Base-by-base conservation (phyloP, 257 asterid species). In the Petrea volubilis region DNA sequence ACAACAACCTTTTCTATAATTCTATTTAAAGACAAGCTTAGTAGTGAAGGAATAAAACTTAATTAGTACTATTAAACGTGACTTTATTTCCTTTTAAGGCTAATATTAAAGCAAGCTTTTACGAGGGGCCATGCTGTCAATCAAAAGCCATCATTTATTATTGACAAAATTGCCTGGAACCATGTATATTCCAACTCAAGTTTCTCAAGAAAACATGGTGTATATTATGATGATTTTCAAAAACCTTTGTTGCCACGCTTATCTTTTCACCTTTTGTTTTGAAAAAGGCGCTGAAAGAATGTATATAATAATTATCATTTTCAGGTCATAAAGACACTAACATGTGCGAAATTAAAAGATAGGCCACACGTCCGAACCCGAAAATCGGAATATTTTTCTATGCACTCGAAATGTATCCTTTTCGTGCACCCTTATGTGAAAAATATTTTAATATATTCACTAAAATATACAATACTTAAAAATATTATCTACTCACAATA, bases 1-100 rank as follows among this genome's bases (percentile, higher is more conserved):
- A 60, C 41, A 58, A 28, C 70, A 64, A 68, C 18, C 41, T 7
- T 31, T 31, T 31, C 7, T 31, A 31, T 31, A 7, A 6, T n/a
- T n/a, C n/a, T 40, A 14, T 41, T 28, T 52, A 47, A 29, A 31
- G 74, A 61, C 71, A 74, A 64, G 67, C 79, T 78, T 74, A 40
- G 20, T 40, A 7, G 71, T 23, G 74, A 78, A 74, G 77, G 27
- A 57, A 73, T 64, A 68, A 52, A 68, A 63, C 41, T 27, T 31
- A 61, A 7, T n/a, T 59, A 60, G 15, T 23, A 49, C 43, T 38
- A 38, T 38, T 15, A n/a, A 50, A 65, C 9, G 56, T 15, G 17
- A 62, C 78, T 65, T 50, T 7, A 29, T 25, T 21, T 13, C 43
- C 60, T 58, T 57, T 52, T 24, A 28, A 60, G 21, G 56, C 28